Evolutionary conservation across 192 early-diverging fungal species (phyloP), one percentile per base, ranked within the genome.

Genomic region (Coemansia asiatica): DNA sequence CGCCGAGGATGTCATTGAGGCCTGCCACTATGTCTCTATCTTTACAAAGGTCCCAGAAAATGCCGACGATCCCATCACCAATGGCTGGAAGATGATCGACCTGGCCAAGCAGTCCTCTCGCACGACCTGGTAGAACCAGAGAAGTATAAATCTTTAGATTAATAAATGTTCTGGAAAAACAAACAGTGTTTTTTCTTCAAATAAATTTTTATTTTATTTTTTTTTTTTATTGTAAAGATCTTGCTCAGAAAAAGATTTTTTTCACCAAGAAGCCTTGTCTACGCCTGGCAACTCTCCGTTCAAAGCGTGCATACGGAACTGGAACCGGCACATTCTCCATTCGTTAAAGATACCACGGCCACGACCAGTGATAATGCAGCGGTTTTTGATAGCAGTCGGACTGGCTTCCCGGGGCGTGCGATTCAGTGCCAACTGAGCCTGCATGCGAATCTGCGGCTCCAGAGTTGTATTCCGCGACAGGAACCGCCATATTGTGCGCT

Each of bases 81-180:
- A 84, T 60, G 95, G 95, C 57, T 96, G 95, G 91, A 89, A 88
- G 80, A 87, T 97, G 72, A 93, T 98, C 71, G 92, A 94, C 64
- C 87, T 92, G 83, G 91, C 91, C 72, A 92, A 92, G 79, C 87
- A 89, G 64, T 67, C 74, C 28, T 84, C 83, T 29, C 74, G 83
- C 46, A 46, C 74, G 18, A 81, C 79, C 31, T 84, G 83, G 83
- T 84, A 68, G 59, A 16, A 22, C 9, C 40, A 13, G 16, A 13
- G 16, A 44, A 13, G 31, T 8, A 33, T 8, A 8, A 33, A 33
- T 33, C 3, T 33, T 33, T 33, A 13, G 12, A 9, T 47, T 15
- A 6, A 6, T 47, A 3, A 47, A 3, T 47, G 12, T 47, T 47
- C 12, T 47, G 46, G 4, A 47, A 47, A 27, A 19, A 22, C 38